Evolutionary conservation across 1,139 yeast genomes (phyloP).

Genomic region (Candida anutae): DNA sequence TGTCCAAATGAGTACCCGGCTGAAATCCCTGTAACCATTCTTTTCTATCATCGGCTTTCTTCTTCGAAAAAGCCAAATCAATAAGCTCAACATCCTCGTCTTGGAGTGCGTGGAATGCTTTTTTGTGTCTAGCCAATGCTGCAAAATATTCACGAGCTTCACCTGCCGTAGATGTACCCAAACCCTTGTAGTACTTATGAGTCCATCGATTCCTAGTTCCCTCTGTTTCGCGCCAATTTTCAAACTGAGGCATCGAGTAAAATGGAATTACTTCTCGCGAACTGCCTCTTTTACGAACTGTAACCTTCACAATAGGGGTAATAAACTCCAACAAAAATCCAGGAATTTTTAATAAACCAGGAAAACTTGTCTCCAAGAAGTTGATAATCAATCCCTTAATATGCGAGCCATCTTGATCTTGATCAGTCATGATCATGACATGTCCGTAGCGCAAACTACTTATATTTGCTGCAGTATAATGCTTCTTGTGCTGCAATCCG

Average conservation of each 20-base stretch:
- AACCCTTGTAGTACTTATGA: constrained; percentile 95
- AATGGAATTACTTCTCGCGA: constrained; percentile 55
- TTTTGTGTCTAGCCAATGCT: constrained; percentile 78
- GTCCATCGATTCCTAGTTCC: constrained; percentile 77
- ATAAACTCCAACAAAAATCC: constrained; percentile 91
- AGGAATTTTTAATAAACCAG: constrained; percentile 84
- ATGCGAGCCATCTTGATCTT: constrained; percentile 99
- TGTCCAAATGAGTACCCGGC: constrained; percentile 92
- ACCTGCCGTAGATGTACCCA: constrained; percentile 81
- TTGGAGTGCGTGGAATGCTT: constrained; percentile 74
- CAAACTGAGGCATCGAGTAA: constrained; percentile 95
- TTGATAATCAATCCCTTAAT: constrained; percentile 94
- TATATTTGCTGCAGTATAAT: constrained; percentile 54
- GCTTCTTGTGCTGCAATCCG: constrained; percentile 90
- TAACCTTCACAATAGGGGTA: constrained; percentile 93
- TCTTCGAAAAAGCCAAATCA: constrained; percentile 91
- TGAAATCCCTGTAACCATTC: constrained; percentile 88
- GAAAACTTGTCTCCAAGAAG: constrained; percentile 88
- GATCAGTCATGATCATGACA: constrained; percentile 99
- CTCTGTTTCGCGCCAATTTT: constrained; percentile 82
- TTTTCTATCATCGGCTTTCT: constrained; percentile 94
- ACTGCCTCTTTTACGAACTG: constrained; percentile 60
- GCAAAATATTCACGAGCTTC: constrained; percentile 91
- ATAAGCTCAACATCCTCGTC: constrained; percentile 75
- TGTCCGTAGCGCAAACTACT: constrained; percentile 87